Conservation (phyloP, 345 rosid genomes). For the Salix purpurea region DNA sequence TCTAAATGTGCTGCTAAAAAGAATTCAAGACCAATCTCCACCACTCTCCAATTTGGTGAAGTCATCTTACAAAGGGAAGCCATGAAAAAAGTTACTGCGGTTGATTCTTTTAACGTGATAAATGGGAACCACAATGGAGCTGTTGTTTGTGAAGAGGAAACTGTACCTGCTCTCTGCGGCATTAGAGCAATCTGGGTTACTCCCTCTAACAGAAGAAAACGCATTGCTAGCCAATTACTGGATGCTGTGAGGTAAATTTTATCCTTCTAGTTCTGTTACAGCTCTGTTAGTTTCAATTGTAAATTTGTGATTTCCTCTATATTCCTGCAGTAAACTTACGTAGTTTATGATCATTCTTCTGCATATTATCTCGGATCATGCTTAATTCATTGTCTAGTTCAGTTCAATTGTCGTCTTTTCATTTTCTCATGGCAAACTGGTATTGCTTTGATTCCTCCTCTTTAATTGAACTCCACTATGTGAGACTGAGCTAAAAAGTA, state of each 20-base stretch:
- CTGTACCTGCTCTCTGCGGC: conserved; percentile 60
- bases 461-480: too few relatives aligned
- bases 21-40: conserved; percentile 31
- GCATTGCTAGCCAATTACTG: conserved; percentile 61
- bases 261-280: not conserved
- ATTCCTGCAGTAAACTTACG: not conserved
- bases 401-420: too few relatives aligned
- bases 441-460: too few relatives aligned
- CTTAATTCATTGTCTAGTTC: not conserved
- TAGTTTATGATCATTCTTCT: not conserved
- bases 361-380: not conserved
- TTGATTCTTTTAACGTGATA: conserved; percentile 13
- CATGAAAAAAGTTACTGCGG: conserved; percentile 30
- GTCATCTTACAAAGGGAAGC: conserved; percentile 54
- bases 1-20: conserved; percentile 12
- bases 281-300: not conserved
- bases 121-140: conserved; percentile 38
- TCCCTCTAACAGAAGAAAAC: conserved; percentile 73
- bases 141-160: conserved; percentile 49
- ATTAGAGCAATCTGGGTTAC: conserved; percentile 88
- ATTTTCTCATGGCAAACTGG: too few relatives aligned
- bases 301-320: not conserved
- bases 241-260: conserved; percentile 64
- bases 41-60: conserved; percentile 61
- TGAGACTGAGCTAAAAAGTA: too few relatives aligned